Base-by-base conservation (phyloP, 176 grass and related monocot species). In the Rhynchospora breviuscula region DNA sequence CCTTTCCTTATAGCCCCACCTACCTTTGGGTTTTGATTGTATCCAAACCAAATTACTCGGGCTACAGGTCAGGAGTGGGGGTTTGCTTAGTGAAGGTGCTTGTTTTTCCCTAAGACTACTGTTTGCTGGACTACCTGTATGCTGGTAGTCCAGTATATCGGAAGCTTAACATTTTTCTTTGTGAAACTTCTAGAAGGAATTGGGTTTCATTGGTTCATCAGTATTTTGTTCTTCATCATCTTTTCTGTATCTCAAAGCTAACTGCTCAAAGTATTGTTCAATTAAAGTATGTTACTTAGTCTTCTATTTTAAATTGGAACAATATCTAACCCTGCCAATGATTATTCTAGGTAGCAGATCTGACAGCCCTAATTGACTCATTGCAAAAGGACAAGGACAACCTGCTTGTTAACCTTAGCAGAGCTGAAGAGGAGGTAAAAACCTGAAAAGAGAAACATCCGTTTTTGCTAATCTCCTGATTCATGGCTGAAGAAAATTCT, bases 361-460 rank as follows among this genome's bases (percentile, higher is more conserved):
- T 93, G 52, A 78, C 54, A 33, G 83, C 47, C 43, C 62, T 91
- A 90, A 85, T 95, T 10, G 52, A 93, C 85, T 87, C 79, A 22
- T 83, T 98, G 71, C 86, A 86, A 21, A 93, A 87, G 46, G 91
- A 98, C 59, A 98, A 93, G 82, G 93, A 98, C 56, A 51, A 88
- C 71, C 31, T 94, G 10, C 89, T 45, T 31, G 83, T 86, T 76
- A 98, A 95, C 82, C 96, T 98, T 23, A 63, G 88, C 62, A 95
- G 58, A 89, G 93, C 91, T 71, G 96, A 98, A 73, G 93, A 91
- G 6, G 96, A 98, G 93, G 96, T 98, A 85, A 85, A 44, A 64
- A 60, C 44, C 56, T 40, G 7, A 67, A 69, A 18, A 53, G 3
- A 57, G 8, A 14, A 66, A 65, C 57, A 10, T 49, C 40, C 65